A percentile compares a stretch with the other conserved stretches of the same genome.
Conservation (phyloP, 805 yeast genomes). For the Ogataea methylovora region DNA sequence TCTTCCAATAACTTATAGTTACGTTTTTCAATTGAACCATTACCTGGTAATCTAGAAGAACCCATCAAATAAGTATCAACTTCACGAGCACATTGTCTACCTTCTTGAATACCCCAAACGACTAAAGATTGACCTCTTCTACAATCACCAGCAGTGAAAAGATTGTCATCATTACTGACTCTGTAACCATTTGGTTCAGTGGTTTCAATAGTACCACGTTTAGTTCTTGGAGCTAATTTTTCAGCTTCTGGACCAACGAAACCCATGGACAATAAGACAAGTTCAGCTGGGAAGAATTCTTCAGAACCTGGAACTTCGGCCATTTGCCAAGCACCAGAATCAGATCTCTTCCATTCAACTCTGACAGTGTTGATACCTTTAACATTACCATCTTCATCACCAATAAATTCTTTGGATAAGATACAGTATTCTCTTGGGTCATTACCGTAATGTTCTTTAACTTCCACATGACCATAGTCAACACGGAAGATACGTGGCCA, state of each 20-base stretch:
- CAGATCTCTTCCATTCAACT: constrained; percentile 96
- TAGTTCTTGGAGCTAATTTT: constrained; percentile 61
- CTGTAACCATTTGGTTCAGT: constrained; percentile 56
- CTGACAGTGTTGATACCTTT: constrained; percentile 93
- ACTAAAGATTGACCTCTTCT: constrained; percentile 97
- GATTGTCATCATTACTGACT: constrained; percentile 52
- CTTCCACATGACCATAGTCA: constrained; percentile 97
- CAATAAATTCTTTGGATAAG: constrained; percentile 90
- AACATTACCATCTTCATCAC: constrained; percentile 91
- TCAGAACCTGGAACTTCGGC: constrained; percentile 93
- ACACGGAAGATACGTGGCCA: constrained; percentile 98
- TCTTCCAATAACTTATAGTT: constrained; percentile 71
- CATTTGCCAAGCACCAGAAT: constrained; percentile 98
- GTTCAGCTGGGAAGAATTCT: constrained; percentile 90
- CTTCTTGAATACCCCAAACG: constrained; percentile 99
- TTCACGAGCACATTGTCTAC: constrained; percentile 96
- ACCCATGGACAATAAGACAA: constrained; percentile 93
- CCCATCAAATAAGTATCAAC: constrained; percentile 80
- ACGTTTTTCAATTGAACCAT: constrained; percentile 87
- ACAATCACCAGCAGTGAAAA: constrained; percentile 97
- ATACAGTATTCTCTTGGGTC: constrained; percentile 98
- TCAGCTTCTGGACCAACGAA: constrained; percentile 93
- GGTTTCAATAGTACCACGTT: constrained; percentile 79
- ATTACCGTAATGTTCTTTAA: constrained; percentile 87
- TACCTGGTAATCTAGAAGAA: constrained; percentile 79